Evolutionary conservation across 2,329 filamentous ascomycete species (phyloP), one percentile per base, ranked within the genome.

Genomic region (Fusarium irregulare): DNA sequence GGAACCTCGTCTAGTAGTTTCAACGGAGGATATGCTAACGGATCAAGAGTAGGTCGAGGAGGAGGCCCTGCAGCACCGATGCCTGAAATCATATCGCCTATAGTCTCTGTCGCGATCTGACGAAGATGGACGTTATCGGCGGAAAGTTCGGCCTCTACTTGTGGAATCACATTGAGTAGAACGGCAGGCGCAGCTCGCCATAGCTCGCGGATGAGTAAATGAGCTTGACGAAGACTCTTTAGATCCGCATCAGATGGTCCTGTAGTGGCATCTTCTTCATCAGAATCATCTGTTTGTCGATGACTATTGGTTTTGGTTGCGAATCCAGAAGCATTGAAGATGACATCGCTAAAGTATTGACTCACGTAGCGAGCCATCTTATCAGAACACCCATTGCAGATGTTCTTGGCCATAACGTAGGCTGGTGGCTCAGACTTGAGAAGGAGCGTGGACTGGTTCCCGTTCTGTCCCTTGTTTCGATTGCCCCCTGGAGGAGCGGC

Each of bases 301-400:
- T 85, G 83, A 7, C 87, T 88, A 68, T 89, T 91, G 56, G 83
- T 70, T 72, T 86, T 84, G 12, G 83, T 82, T 21, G 83, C 83
- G 47, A 88, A 85, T 14, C 84, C 88, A 40, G 90, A 94, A 6
- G 94, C 92, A 76, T 98, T 94, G 66, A 98, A 90, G 61, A 99
- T 97, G 54, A 98, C 94, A 60, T 97, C 94, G 80, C 94, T 97
- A 79, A 99, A 99, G 79, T 98, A 99, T 76, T 97, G 94, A 72
- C 93, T 95, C 59, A 98, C 91, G 72, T 97, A 93, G 66, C 94
- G 91, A 2, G 93, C 91, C 95, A 99, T 98, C 80, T 97, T 97
- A 73, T 98, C 95, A 1, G 93, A 89, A 73, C 91, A 97, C 20
- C 88, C 88, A 75, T 94, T 96, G 83, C 96, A 99, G 46, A 99